Percentiles rank a stretch among this genome's conserved stretches.
Conservation (phyloP, 768 basidiomycete species). For the Favolaschia claudopus region DNA sequence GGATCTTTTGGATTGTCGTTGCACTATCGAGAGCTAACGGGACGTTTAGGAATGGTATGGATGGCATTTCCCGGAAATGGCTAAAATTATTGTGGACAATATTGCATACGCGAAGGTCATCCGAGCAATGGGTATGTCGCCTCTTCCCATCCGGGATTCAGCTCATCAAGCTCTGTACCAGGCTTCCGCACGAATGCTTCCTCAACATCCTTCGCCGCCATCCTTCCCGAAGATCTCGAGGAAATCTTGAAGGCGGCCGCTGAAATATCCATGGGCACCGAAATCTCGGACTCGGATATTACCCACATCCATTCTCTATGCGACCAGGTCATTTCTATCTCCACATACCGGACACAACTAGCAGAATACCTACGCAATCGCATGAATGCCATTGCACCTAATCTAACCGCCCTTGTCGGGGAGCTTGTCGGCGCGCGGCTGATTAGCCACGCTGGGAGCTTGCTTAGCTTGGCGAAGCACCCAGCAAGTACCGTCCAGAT, state of each 20-base stretch:
- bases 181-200: conserved; percentile 95
- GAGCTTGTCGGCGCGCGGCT: conserved; percentile 93
- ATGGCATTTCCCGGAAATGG: conserved; percentile 99
- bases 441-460: conserved; percentile 94
- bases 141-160: background rate
- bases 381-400: conserved; percentile 98
- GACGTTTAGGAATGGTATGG: conserved; percentile 98
- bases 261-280: conserved; percentile 99
- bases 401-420: conserved; percentile 90
- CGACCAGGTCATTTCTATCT: conserved; percentile 98
- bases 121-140: conserved; percentile 81
- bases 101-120: conserved; percentile 96
- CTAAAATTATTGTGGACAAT: conserved; percentile 97
- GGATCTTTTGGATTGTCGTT: conserved; percentile 23
- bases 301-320: conserved; percentile 96
- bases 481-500: conserved; percentile 99
- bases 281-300: conserved; percentile 97
- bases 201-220: conserved; percentile 82
- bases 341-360: conserved; percentile 92
- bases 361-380: conserved; percentile 97
- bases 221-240: conserved; percentile 98
- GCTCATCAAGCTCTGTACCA: conserved; percentile 33
- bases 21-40: background rate
- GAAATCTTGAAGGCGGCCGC: conserved; percentile 94
- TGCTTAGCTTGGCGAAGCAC: conserved; percentile 96